Evolutionary conservation across 2,329 filamentous ascomycete genomes (phyloP), one percentile per base, ranked within the genome.

Genomic region (Fusarium humuli): DNA sequence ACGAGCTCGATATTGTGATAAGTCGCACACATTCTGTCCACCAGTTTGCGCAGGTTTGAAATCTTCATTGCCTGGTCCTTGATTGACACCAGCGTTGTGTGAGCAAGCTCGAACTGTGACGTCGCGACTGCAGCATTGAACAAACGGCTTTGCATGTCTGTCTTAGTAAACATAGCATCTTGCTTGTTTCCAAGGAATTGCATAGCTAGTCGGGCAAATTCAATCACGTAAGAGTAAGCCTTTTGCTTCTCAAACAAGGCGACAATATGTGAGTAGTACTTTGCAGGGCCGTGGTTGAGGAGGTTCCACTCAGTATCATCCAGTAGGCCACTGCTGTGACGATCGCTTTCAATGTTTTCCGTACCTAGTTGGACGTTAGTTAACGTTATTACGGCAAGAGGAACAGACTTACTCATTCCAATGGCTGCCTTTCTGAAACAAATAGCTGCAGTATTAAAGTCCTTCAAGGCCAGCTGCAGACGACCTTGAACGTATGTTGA

Each of bases 201-300:
- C 44, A 97, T 83, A 8, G 92, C 90, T 25, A 94, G 83, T 41
- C 89, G 87, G 41, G 93, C 90, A 82, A 97, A 98, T 71, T 97
- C 93, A 8, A 94, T 88, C 42, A 97, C 93, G 75, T 92, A 92
- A 3, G 92, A 92, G 78, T 92, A 93, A 1, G 91, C 90, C 72
- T 91, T 92, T 45, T 89, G 87, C 72, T 88, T 88, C 77, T 98
- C 94, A 76, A 92, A 98, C 2, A 99, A 85, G 22, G 89, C 86
- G 14, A 94, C 87, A 53, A 98, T 88, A 78, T 99, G 96, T 44
- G 91, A 89, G 79, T 97, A 97, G 81, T 98, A 99, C 68, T 88
- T 90, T 7, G 93, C 87, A 42, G 94, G 85, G 3, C 95, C 96
- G 59, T 88, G 88, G 76, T 94, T 87, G 25, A 91, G 79, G 8